Evolutionary conservation across 768 basidiomycete genomes (phyloP), one percentile per base, ranked within the genome.

Genomic region (Leccinum sublutescens): DNA sequence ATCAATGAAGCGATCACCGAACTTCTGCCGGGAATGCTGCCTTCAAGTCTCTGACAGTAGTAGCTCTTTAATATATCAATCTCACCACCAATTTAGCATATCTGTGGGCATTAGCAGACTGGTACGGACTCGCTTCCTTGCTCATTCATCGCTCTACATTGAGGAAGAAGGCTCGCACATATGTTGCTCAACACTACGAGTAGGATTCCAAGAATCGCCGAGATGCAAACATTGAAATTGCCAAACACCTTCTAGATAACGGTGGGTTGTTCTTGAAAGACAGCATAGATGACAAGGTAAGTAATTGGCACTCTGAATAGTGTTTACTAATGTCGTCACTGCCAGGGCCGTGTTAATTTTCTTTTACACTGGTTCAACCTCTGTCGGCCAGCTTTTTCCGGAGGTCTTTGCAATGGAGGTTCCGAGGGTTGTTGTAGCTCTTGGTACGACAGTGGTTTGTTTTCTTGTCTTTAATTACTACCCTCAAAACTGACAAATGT

Each of bases 1-100:
- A 52, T 60, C 5, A 43, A 60, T 11, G 51, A 56, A 27, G 55
- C 34, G 1, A 60, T 57, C 4, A 19, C 34, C 4, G 40, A 62
- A 23, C 6, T n/a, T n/a, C n/a, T n/a, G 21, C 10, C 21, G 15
- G 15, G 4, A 38, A 4, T 29, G 2, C 5, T 12, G 48, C 2
- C 21, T 56, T 21, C n/a, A 52, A 5, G 4, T 47, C 27, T 45
- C 47, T 34, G 25, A 52, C 11, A 38, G 29, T 25, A 21, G 25
- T 27, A 27, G 27, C n/a, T 25, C 21, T 21, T 14, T 14, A 14
- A 23, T 36, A 6, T 36, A 15, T 36, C 36, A 36, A 36, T 15
- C 5, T 34, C 12, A 12, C 34, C 34, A 34, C 27, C 27, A 27
- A 27, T 27, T 27, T 27, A 27, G 27, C 27, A 27, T 27, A 27